Evolutionary conservation across 345 rosid genomes (phyloP), one percentile per base, ranked within the genome.

Genomic region (Geranium rotundifolium): DNA sequence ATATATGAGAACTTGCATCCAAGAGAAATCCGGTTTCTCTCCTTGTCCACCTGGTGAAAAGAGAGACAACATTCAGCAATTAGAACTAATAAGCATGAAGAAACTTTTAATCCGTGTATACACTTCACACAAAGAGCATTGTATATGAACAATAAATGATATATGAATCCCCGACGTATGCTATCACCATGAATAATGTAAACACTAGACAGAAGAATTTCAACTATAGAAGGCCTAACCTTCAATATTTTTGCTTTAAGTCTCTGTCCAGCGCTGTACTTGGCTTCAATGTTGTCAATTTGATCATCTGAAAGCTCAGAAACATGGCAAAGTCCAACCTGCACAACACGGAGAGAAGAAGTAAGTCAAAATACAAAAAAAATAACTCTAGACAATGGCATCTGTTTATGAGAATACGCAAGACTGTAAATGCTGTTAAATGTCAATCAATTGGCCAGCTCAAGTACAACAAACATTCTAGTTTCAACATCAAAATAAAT

Each of bases 281-380:
- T 86, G 59, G 77, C 63, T 77, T 80, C 84, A 41, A 90, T 67
- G 62, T 81, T 80, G 69, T 79, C 83, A 20, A 86, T 63, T 39
- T 57, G 84, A 56, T 82, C 85, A 63, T 86, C 95, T 10, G 91
- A 74, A 69, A 93, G 78, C 79, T 93, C 84, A 2, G 97, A 86
- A 59, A 76, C 73, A 70, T 93, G 97, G 69, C 97, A 93, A 62
- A 93, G 81, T 57, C 99, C 99, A 76, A 90, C 97, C 99, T 93
- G 69, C 55, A 58, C 71, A 66, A 63, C 49, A 70, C 17, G 52
- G 17, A 16, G 17, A 49, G 17, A 58, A n/a, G 2, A 34, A 55
- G 1, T 37, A 10, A 4, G 13, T 15, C 54, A 16, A 64, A 31
- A 46, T 46, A 39, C 63, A 52, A 23, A 61, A 27, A 29, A 61